Conservation (phyloP, 73 alveolate species). For the Uronychia setigera region DNA sequence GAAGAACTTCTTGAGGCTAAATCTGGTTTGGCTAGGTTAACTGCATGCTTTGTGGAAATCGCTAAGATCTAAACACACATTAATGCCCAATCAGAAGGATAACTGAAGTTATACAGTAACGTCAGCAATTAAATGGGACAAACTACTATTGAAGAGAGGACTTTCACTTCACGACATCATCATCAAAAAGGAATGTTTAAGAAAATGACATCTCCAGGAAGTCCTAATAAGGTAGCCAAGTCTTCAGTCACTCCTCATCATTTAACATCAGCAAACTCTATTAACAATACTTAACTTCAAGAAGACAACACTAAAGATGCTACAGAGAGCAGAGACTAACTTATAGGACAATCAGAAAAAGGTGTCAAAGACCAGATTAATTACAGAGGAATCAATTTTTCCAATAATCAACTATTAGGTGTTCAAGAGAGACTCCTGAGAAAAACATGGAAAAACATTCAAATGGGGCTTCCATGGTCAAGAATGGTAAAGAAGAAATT, state of each 20-base stretch:
- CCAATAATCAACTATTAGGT: neutral
- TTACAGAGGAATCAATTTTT: neutral
- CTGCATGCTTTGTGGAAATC: neutral
- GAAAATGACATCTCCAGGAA: too few species aligned
- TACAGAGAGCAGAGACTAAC: neutral
- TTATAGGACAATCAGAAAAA: neutral
- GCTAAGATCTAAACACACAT: neutral
- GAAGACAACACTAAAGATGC: too few species aligned
- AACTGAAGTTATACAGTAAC: too few species aligned
- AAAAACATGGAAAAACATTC: constrained; percentile 3
- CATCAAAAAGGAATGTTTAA: too few species aligned
- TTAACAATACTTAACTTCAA: neutral
- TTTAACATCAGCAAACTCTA: neutral
- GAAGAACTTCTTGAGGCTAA: neutral
- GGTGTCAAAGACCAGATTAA: neutral
- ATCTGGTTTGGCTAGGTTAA: neutral
- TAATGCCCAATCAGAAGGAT: too few species aligned
- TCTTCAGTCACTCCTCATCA: too few species aligned
- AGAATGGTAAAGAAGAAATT: neutral
- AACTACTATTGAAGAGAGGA: too few species aligned
- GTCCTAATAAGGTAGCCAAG: too few species aligned
- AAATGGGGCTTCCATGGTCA: neutral
- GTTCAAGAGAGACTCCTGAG: neutral
- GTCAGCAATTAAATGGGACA: too few species aligned
- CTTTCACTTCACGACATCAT: too few species aligned